Base-by-base conservation (phyloP, 2,329 filamentous ascomycete species). In the Arthroderma uncinatum region DNA sequence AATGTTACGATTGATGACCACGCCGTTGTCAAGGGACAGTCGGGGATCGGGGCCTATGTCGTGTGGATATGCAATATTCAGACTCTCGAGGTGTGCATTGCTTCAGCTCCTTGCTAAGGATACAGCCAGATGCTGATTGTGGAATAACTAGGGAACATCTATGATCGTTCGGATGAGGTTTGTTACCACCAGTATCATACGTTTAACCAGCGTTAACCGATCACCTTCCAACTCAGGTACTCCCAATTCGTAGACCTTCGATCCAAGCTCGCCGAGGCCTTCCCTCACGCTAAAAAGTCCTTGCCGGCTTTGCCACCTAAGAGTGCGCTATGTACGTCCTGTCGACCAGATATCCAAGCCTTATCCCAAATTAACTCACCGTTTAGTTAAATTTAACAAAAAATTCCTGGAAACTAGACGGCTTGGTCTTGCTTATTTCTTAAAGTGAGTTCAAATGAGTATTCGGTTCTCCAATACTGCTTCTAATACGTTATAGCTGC, bases 1-100 rank as follows among this genome's bases (percentile, higher is more conserved):
- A 77, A 78, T 57, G 82, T 84, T 40, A 74, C 76, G 5, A 80
- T 86, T 55, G 78, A 83, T 57, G 81, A 84, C 65, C 79, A 83
- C 71, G 77, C 79, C 34, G 75, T 85, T 61, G 78, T 86, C 30
- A 76, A 78, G 60, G 82, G 81, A 7, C 78, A 74, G 54, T 74
- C 78, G 2, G 79, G 79, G 4, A 74, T 84, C 52, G 92, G 92
- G n/a, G 87, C 91, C 1, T 98, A 97, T 74, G 89, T 96, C 1
- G 90, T 95, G 6, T 98, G 89, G 88, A 93, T 89, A 68, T 90
- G 93, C 66, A 83, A 80, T 52, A 88, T 98, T 47, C 84, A 93
- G 70, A 96, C 90, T 2, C 75, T 97, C 54, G 86, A 83, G 71
- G 89, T 91, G 69, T 70, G 83, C 79, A 57, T n/a, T 21, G 6